Evolutionary conservation across 257 asterid species (phyloP), one percentile per base, ranked within the genome.

Genomic region (Solanum infundibuliforme): DNA sequence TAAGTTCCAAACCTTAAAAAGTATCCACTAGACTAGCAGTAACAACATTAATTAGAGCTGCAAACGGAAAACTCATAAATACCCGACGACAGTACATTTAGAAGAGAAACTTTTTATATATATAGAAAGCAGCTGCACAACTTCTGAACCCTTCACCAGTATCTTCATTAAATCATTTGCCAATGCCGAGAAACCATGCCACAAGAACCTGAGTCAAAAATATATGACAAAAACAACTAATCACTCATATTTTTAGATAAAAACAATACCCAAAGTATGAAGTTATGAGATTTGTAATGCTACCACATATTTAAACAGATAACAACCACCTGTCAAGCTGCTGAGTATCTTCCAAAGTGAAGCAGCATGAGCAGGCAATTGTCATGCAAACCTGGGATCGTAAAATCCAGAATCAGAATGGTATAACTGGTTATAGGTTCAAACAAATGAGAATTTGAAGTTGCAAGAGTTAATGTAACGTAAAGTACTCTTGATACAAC

Each of bases 311-410:
- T 90, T 46, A 91, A 91, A 91, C 90, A 91, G 90, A 86, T 89
- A 90, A 90, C 87, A 88, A 92, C 92, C 94, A 92, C 96, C 95
- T 87, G 90, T 89, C 97, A 94, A 91, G 94, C 96, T 92, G 93
- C 92, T 88, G 86, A 83, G 89, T 89, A 92, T 90, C 90, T 91
- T 93, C 88, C 68, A 62, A 87, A 83, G 89, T 90, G 87, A 89
- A 91, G 98, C 95, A 93, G 95, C 95, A 88, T 87, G 92, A 92
- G 91, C 93, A 90, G 96, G 95, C 92, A 87, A 39, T 89, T 77
- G 91, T 87, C 90, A 89, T 66, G 90, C 27, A 87, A 76, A 91
- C 90, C 93, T 91, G 35, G 39, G 85, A 38, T 29, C 21, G 5
- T 34, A 76, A 21, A 36, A 20, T 38, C 25, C n/a, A 48, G 31